Percentiles rank a stretch among this genome's conserved stretches.
Conservation (phyloP, 345 rosid genomes). For the Populus simonii region DNA sequence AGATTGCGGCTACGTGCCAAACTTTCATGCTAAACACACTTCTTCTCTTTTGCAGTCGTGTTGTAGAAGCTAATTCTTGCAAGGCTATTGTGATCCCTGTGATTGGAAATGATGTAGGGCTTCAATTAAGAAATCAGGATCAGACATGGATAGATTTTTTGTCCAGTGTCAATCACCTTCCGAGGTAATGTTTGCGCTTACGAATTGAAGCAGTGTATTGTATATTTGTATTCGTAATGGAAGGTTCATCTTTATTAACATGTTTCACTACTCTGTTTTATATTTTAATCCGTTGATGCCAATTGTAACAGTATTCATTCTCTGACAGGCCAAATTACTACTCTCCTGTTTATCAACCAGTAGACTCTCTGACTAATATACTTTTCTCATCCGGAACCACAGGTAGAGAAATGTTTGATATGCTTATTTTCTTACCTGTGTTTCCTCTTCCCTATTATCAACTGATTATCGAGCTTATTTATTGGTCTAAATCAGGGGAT, state of each 20-base stretch:
- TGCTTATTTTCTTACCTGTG: background rate
- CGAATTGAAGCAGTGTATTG: background rate
- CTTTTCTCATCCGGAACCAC: conserved; percentile 95
- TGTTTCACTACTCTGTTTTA: background rate
- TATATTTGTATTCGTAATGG: background rate
- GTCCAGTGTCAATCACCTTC: background rate
- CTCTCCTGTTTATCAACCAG: conserved; percentile 52
- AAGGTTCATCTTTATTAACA: background rate
- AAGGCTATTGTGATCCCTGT: background rate
- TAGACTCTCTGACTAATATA: conserved; percentile 61
- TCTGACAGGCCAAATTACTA: conserved; percentile 41
- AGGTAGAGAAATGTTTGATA: conserved; percentile 33
- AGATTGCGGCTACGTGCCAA: background rate
- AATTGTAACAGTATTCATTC: background rate
- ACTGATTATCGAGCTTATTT: conserved; percentile 6
- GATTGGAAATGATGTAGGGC: background rate
- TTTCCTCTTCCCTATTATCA: background rate
- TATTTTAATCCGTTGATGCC: background rate
- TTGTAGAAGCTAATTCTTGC: background rate
- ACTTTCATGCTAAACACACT: background rate
- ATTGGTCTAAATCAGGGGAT: conserved; percentile 50
- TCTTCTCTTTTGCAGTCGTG: background rate
- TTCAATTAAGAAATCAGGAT: background rate
- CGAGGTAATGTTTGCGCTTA: background rate
- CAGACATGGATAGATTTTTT: background rate